Evolutionary conservation across 306 rosid species (phyloP), one percentile per base, ranked within the genome.

Genomic region (Sicyos edulis): DNA sequence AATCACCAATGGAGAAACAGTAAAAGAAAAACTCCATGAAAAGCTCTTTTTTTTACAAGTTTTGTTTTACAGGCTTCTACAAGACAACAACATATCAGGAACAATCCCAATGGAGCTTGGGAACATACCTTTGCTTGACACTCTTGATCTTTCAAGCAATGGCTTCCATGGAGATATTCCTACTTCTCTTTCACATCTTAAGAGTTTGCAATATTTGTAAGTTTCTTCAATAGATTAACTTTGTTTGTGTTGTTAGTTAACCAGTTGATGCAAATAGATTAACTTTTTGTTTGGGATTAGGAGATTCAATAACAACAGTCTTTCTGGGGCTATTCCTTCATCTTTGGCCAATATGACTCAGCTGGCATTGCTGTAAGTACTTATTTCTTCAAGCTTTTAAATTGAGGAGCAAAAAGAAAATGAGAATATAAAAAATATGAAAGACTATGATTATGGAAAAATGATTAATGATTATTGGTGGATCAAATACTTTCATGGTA

Each of bases 81-180:
- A 91, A 75, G 87, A 84, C 59, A 95, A 95, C 71, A 85, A 87
- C 49, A 89, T 95, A 80, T 37, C 95, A 54, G 99, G 99, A 54
- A 54, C 81, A 73, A 89, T 95, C 45, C 97, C 99, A 8, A 32
- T 76, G 72, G 97, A 91, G 83, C 54, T 95, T 71, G 88, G 92
- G 79, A 87, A 74, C 83, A 88, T 95, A 55, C 88, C 86, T 55
- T 87, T 78, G 84, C 99, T 95, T 67, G 80, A 74, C 49, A 89
- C 95, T 60, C 87, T 95, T 49, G 96, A 91, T 83, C 96, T 95
- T 79, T 91, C 99, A n/a, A 83, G 77, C 79, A 95, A 95, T 78
- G 74, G 15, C 63, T 95, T 95, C 83, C 81, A 70, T 21, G 92
- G 95, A 19, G 82, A 87, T 64, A 85, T 95, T 75, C 97, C 99